Evolutionary conservation across 2,329 filamentous ascomycete genomes (phyloP), one percentile per base, ranked within the genome.

Genomic region (Rosellinia necatrix): DNA sequence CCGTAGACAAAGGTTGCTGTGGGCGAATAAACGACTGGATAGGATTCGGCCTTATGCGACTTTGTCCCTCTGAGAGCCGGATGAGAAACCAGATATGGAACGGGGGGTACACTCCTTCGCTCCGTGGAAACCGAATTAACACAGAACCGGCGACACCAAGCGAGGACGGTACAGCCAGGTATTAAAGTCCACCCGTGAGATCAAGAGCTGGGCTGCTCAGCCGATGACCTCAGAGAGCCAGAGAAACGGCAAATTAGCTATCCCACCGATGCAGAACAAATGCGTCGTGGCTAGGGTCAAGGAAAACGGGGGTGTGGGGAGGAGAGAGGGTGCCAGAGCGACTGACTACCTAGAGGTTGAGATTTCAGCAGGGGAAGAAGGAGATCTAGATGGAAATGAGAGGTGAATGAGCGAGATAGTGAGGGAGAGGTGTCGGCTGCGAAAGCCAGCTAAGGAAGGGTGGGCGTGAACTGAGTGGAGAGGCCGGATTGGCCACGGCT

Each of bases 361-460:
- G 19, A 38, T 25, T 41, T n/a, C 29, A 30, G 34, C n/a, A 30
- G 41, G 29, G 47, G 32, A 41, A 56, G 34, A 49, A 51, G 49
- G 44, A 53, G 46, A 44, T 35, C 46, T 29, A 48, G 32, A 51
- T 15, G 55, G 50, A 34, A 53, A 48, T 56, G 27, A 60, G 57
- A 56, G 42, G 35, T 29, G 34, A 52, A 46, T 61, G 55, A 56
- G 59, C 50, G 48, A 59, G 49, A 56, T 56, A 44, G 40, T 59
- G 59, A 57, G 53, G 40, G 56, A 49, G 56, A 58, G 47, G 59
- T 60, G 59, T 54, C 38, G 59, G 56, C 52, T 62, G 59, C 59
- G 53, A 63, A 49, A 57, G 44, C 52, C 56, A 51, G 53, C 55
- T 12, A 29, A 40, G 54, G 24, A 44, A 29, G 46, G 49, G 55